Conservation (phyloP, 306 rosid genomes). For the Cyamopsis tetragonoloba region DNA sequence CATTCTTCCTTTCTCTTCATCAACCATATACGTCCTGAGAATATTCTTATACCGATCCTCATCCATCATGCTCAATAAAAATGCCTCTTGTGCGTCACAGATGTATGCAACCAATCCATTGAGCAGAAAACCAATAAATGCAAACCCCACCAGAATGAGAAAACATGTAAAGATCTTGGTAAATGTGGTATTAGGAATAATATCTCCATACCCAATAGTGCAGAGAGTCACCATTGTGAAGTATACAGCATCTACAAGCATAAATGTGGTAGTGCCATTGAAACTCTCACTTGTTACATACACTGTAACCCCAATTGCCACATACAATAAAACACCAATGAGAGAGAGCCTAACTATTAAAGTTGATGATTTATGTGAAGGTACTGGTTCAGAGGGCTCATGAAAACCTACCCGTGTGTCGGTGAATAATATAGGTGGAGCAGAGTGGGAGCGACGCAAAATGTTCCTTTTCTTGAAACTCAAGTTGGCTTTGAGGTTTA, state of each 20-base stretch:
- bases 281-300: slow-evolving; percentile 39
- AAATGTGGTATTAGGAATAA: slow-evolving; percentile 52
- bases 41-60: slow-evolving; percentile 43
- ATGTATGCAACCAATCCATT: slow-evolving; percentile 56
- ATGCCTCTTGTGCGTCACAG: slow-evolving; percentile 60
- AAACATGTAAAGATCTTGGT: slow-evolving; percentile 57
- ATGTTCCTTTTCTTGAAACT: slow-evolving; percentile 35
- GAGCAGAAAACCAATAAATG: slow-evolving; percentile 48
- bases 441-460: slow-evolving; percentile 49
- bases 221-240: slow-evolving; percentile 67
- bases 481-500: slow-evolving; percentile 45
- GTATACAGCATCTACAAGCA: slow-evolving; percentile 61
- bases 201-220: slow-evolving; percentile 78
- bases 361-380: slow-evolving; percentile 12
- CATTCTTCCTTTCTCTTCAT: slow-evolving; percentile 67
- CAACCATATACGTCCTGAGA: slow-evolving; percentile 46
- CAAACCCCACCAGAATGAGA: slow-evolving; percentile 69
- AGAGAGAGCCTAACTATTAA: slow-evolving; percentile 39
- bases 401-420: not conserved
- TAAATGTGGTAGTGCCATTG: slow-evolving; percentile 38
- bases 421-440: slow-evolving; percentile 51
- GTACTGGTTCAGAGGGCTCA: slow-evolving; percentile 31
- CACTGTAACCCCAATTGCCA: slow-evolving; percentile 41
- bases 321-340: slow-evolving; percentile 37
- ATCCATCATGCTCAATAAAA: slow-evolving; percentile 45